Evolutionary conservation across 306 rosid species (phyloP), one percentile per base, ranked within the genome.

Genomic region (Citrullus amarus): DNA sequence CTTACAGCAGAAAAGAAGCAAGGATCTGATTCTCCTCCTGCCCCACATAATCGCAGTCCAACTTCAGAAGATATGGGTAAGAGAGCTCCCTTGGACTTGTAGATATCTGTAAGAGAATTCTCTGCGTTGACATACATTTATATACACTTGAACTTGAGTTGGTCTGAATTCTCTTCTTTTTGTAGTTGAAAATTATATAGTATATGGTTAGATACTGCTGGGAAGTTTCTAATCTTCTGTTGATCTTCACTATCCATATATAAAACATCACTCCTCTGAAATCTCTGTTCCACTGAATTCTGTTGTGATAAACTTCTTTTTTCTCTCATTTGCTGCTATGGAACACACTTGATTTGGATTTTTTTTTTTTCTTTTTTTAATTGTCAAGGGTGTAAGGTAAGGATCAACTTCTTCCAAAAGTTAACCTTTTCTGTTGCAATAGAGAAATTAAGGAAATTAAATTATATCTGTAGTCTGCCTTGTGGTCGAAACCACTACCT

Each of bases 1-100:
- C 99, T 95, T 75, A 88, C 90, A 28, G 99, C 99, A 63, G 99
- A 95, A 82, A 95, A 95, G 87, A 89, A 82, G 82, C 83, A 51
- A 14, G 84, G 93, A 68, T 88, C 95, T 12, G 99, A 92, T 74
- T 63, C 81, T 80, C 93, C 98, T 17, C 88, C 97, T 10, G 77
- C 54, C 34, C 16, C 81, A 74, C 83, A 85, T 76, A 82, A 76
- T 81, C 43, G 58, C 57, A 92, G 93, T 86, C 97, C 96, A 81
- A 83, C 78, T 6, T 80, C 92, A 25, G 97, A 89, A 77, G 80
- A 84, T 32, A 78, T 51, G 46, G 93, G 97, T 95, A 87, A 86
- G 97, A 22, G 61, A 80, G 81, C 67, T 28, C 39, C 43, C 22
- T 62, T 76, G 71, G 58, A 70, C 58, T 46, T 38, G 3, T 69